These are phyloP conservation scores for Globisporangium parvum DNA, from an alignment of 352 stramenopile genomes.

Conservation along the genomic window DNA sequence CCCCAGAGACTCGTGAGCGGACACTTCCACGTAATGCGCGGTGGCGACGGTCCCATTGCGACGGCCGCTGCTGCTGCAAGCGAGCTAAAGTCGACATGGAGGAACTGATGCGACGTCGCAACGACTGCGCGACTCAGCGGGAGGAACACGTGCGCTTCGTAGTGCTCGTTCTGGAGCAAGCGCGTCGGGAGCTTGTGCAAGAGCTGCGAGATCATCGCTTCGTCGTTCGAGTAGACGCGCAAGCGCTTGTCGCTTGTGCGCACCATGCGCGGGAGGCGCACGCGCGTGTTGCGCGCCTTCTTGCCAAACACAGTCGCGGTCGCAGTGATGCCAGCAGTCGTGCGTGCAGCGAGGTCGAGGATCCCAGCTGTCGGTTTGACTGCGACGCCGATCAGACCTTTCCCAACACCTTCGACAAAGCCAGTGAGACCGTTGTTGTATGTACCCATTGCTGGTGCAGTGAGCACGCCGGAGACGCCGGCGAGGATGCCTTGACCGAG, in stretches of 20 bases:
- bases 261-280: slow-evolving; percentile 74
- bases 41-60: slow-evolving; percentile 12
- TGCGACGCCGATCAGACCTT: slow-evolving; percentile 82
- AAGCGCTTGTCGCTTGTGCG: slow-evolving; percentile 70
- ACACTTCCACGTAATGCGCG: slow-evolving; percentile 43
- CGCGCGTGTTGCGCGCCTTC: slow-evolving; percentile 52
- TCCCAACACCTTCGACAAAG: slow-evolving; percentile 87
- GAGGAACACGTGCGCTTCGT: slow-evolving; percentile 72
- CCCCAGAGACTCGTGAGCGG: slow-evolving; percentile 37
- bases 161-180: slow-evolving; percentile 66
- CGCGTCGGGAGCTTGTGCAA: slow-evolving; percentile 49
- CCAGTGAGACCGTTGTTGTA: slow-evolving; percentile 87
- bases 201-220: slow-evolving; percentile 62
- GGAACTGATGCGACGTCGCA: slow-evolving; percentile 67
- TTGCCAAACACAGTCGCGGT: slow-evolving; percentile 81
- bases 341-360: slow-evolving; percentile 72
- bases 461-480: slow-evolving; percentile 89
- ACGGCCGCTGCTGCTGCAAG: slow-evolving; percentile 17
- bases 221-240: slow-evolving; percentile 67
- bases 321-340: slow-evolving; percentile 77
- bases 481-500: slow-evolving; percentile 88
- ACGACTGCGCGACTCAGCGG: slow-evolving; percentile 57
- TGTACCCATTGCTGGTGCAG: slow-evolving; percentile 82
- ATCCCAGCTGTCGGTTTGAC: slow-evolving; percentile 86
- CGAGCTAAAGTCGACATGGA: slow-evolving; percentile 44